These are phyloP conservation scores for Cutaneotrichosporon mucoides DNA, from an alignment of 1,284 basidiomycete genomes.

Conservation along the genomic window DNA sequence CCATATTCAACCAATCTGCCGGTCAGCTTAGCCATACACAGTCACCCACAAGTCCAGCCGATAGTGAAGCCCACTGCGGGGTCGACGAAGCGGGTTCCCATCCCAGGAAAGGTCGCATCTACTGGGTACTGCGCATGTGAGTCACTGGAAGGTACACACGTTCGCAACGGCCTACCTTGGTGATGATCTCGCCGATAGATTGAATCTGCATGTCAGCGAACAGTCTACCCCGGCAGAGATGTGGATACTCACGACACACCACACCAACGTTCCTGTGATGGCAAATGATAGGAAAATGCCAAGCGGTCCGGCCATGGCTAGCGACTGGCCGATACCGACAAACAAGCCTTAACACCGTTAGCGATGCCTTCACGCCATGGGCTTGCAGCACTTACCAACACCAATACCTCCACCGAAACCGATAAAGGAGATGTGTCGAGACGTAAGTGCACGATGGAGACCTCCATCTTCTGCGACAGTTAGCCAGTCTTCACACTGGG, in stretches of 20 bases:
- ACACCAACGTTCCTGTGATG: constrained; percentile 12
- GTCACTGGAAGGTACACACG: background rate
- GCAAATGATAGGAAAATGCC: constrained; percentile 14
- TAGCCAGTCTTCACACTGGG: too few species aligned
- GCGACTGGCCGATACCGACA: constrained; percentile 13
- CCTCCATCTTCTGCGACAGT: constrained; percentile 1
- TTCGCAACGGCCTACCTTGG: constrained; percentile 1
- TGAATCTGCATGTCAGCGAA: constrained; percentile 3
- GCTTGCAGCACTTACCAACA: background rate
- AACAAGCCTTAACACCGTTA: constrained; percentile 4
- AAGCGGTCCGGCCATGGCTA: constrained; percentile 3
- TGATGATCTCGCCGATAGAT: constrained; percentile 15
- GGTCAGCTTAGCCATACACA: background rate
- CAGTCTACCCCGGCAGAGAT: too few species aligned
- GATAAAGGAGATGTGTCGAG: constrained; percentile 13
- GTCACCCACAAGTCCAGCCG: constrained; percentile 12
- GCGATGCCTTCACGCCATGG: too few species aligned
- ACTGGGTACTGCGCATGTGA: constrained; percentile 11
- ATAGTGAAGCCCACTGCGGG: constrained; percentile 15
- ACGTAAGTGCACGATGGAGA: constrained; percentile 8
- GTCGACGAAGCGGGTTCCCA: constrained; percentile 17
- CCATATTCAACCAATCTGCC: constrained; percentile 9
- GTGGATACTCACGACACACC: constrained; percentile 9
- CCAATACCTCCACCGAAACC: constrained; percentile 16
- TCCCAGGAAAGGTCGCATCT: constrained; percentile 14